Evolutionary conservation across 2,329 filamentous ascomycete genomes (phyloP).

Genomic region (Macrophomina phaseolina): DNA sequence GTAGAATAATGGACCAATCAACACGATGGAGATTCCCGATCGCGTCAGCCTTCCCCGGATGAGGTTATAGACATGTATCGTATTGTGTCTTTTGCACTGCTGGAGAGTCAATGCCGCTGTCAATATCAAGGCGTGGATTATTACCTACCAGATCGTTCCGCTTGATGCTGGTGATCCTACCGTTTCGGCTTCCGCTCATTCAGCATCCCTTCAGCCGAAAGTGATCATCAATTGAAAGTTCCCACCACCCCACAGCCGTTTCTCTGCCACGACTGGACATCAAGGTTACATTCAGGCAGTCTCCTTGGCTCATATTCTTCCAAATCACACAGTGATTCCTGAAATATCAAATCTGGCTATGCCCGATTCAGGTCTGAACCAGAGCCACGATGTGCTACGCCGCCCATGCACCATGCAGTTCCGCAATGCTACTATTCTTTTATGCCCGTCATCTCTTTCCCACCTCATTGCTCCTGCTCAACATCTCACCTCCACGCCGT

Average conservation of each 20-base stretch:
- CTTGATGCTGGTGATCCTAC: neutral
- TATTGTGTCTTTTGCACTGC: neutral
- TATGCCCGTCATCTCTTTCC: neutral
- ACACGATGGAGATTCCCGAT: slow-evolving; percentile 18
- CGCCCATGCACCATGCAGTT: neutral
- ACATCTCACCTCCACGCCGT: slow-evolving; percentile 58
- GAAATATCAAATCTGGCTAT: neutral
- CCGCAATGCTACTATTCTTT: no score
- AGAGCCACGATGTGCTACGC: neutral
- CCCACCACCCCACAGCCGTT: neutral
- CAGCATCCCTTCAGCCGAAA: neutral
- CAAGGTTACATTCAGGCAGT: no score
- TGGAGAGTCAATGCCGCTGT: neutral
- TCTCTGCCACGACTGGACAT: no score
- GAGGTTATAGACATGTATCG: neutral
- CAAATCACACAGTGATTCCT: no score
- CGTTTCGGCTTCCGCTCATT: neutral
- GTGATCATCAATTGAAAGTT: neutral
- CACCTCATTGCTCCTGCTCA: neutral
- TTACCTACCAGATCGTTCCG: neutral
- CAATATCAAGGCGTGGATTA: neutral
- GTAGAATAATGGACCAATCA: slow-evolving; percentile 24
- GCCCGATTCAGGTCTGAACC: neutral
- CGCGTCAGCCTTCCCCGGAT: neutral
- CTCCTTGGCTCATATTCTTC: no score